Evolutionary conservation across 306 rosid genomes (phyloP), one percentile per base, ranked within the genome.

Genomic region (Acacia melanoxylon): DNA sequence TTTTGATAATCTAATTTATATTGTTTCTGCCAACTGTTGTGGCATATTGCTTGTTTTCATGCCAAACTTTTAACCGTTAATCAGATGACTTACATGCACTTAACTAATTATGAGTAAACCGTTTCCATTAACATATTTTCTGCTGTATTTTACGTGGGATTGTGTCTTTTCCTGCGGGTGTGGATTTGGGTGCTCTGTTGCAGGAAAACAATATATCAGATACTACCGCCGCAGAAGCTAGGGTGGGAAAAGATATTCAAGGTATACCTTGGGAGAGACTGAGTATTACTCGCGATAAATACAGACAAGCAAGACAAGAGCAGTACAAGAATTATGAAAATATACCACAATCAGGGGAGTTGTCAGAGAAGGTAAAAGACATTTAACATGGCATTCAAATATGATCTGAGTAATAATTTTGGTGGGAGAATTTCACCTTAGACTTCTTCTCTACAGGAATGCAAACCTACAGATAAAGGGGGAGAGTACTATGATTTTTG

Each of bases 281-380:
- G 49, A 86, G 88, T 83, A 82, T 86, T 69, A 78, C 65, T 31
- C 83, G 88, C 0, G 83, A 82, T n/a, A 83, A 83, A 79, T 89
- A 93, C 77, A 84, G 97, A 77, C 87, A 91, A 66, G 88, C 92
- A 86, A 91, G 97, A 86, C 61, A 91, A 83, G 97, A 93, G 81
- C 95, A 93, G 76, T 93, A 93, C 88, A 93, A 89, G 91, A 93
- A 93, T 82, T 93, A 93, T 83, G 97, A 93, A 82, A 89, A 91
- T 68, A 85, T 93, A 78, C 90, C 89, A 19, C 87, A 89, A 48
- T 91, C 97, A 0, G 95, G 97, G 68, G 94, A 93, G 61, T 85
- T 81, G 74, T 91, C 94, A 5, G 90, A 82, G 75, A 93, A 91
- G 97, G 97, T 93, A 82, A 83, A 71, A 45, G 37, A 27, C 35